Percentiles rank a stretch among this genome's conserved stretches.
phyloP scores from a whole-genome alignment of 139 green algal genomes.

The Coelastrella sp. region DNA sequence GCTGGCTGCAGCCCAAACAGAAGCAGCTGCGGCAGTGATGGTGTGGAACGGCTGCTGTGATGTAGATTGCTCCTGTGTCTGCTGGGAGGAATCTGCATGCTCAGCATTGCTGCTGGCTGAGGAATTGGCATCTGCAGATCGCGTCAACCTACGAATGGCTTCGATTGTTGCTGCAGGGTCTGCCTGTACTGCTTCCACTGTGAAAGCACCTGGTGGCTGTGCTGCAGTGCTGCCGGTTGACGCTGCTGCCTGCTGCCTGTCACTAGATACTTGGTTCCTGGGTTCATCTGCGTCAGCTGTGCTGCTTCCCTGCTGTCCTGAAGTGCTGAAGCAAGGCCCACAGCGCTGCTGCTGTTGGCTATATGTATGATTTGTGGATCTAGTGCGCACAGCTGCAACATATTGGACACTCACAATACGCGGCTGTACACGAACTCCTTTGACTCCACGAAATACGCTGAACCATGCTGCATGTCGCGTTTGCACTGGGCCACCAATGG shows the following conservation, averaged over 20 bases:
- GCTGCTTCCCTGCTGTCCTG: not conserved
- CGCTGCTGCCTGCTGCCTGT: not conserved
- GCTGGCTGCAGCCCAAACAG: not conserved
- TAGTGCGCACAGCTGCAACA: too few species aligned
- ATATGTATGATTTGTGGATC: not conserved
- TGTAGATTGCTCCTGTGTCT: conserved; percentile 19
- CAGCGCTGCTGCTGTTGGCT: not conserved
- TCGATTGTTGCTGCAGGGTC: conserved; percentile 42
- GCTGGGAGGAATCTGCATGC: not conserved
- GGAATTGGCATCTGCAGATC: not conserved
- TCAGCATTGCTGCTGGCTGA: conserved; percentile 15
- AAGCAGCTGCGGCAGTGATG: conserved; percentile 1
- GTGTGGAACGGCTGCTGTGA: not conserved
- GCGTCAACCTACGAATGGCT: conserved; percentile 21
- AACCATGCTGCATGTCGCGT: too few species aligned
- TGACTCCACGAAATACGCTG: too few species aligned
- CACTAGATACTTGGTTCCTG: too few species aligned
- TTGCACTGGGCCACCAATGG: too few species aligned
- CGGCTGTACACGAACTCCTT: too few species aligned
- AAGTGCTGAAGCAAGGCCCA: not conserved
- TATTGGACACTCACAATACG: too few species aligned
- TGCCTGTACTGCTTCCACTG: conserved; percentile 29
- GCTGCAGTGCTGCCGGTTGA: not conserved
- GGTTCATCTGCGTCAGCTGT: not conserved
- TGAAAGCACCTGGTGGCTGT: not conserved